Percentiles rank a stretch among this genome's conserved stretches.
Evolutionary conservation across 495 filamentous ascomycete genomes (phyloP).

Genomic region (Penicillium riverlandense): DNA sequence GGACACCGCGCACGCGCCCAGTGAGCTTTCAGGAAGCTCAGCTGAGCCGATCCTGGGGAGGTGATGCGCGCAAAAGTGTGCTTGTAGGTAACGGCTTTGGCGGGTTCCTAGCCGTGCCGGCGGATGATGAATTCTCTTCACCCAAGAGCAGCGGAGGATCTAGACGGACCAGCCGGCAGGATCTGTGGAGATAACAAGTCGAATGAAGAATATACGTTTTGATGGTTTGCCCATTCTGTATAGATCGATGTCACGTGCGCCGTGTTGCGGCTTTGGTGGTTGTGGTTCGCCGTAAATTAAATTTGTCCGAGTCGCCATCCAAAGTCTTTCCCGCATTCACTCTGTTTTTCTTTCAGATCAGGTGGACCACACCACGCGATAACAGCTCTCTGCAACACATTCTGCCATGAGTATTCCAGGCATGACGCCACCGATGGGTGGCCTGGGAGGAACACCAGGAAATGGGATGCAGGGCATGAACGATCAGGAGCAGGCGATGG

Average conservation of each 20-base stretch:
- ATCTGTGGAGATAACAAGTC: slow-evolving; percentile 38
- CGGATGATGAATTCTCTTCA: slow-evolving; percentile 30
- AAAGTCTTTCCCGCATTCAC: too few relatives aligned
- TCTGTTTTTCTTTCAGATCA: too few relatives aligned
- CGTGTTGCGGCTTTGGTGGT: too few relatives aligned
- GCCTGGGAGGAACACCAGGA: slow-evolving; percentile 16
- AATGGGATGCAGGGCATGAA: slow-evolving; percentile 33
- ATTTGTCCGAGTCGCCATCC: too few relatives aligned
- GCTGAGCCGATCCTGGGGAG: slow-evolving; percentile 52
- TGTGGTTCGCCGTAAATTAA: too few relatives aligned
- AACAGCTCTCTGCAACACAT: not conserved
- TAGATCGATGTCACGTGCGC: too few relatives aligned
- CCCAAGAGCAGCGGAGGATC: slow-evolving; percentile 31
- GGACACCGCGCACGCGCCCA: slow-evolving; percentile 40
- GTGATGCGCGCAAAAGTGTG: slow-evolving; percentile 51
- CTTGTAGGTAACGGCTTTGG: slow-evolving; percentile 73
- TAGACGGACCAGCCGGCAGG: slow-evolving; percentile 29
- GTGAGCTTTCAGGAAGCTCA: slow-evolving; percentile 47
- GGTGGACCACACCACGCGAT: too few relatives aligned
- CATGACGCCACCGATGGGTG: slow-evolving; percentile 22
- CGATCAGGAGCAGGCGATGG: slow-evolving; percentile 47
- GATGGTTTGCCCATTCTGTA: too few relatives aligned
- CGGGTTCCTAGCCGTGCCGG: slow-evolving; percentile 74
- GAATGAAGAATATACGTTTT: too few relatives aligned
- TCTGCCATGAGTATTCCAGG: slow-evolving; percentile 41